Evolutionary conservation across 208 protist species (phyloP), one percentile per base, ranked within the genome.

Genomic region (Leishmania mexicana): DNA sequence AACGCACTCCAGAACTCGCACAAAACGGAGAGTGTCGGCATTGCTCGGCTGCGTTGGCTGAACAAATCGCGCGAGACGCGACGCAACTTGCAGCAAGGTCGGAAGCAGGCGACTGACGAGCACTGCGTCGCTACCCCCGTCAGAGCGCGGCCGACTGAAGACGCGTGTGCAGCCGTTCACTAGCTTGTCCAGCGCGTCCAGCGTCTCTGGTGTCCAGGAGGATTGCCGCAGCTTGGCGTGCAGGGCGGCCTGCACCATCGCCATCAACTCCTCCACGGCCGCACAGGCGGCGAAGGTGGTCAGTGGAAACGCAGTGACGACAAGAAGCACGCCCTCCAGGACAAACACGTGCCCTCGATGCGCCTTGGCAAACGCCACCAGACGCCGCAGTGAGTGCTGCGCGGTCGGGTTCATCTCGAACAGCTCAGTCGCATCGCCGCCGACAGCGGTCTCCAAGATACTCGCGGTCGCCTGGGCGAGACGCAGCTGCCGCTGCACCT

Each of bases 1-100:
- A 38, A 93, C 40, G 49, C 86, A 88, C 76, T 86, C 83, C 45
- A 83, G 49, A 42, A 93, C 74, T 19, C 79, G 86, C 47, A 81
- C 83, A 73, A 92, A 90, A 54, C 88, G 78, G 42, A 86, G 81
- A 28, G 81, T 58, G 17, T 88, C 40, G 2, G 81, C 31, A 45
- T 72, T 84, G 35, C 60, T 70, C 17, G 87, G 64, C 60, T 81
- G 87, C 42, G 83, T 88, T n/a, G 87, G 80, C 71, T 76, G 70
- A 75, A 94, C 86, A 35, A 60, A 71, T 51, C 76, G 71, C 8
- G 87, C 84, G 10, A 92, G 70, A 67, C 87, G 58, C 49, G 84
- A 54, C 38, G 84, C 85, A 45, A 73, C 80, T 51, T 75, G 77
- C 80, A 85, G 80, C n/a, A 94, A 74, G 24, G 76, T 88, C 11